A percentile compares a stretch with the other conserved stretches of the same genome.
Conservation (phyloP, 805 yeast genomes). For the Kuraishia floccosa region DNA sequence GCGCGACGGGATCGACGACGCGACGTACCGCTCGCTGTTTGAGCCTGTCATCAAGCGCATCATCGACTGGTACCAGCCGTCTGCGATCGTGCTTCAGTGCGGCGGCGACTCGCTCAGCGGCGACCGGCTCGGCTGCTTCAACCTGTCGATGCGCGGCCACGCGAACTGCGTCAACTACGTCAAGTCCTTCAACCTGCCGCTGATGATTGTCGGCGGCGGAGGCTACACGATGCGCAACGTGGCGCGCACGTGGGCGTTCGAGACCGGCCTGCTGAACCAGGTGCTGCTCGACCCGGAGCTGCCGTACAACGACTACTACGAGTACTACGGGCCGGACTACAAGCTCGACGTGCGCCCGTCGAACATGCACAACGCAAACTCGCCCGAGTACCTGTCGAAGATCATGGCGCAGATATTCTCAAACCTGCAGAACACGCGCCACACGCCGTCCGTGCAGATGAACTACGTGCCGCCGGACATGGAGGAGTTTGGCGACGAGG, state of each 20-base stretch:
- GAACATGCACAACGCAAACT: conserved; percentile 93
- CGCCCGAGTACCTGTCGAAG: conserved; percentile 84
- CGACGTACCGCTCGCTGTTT: conserved; percentile 69
- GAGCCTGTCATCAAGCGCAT: conserved; percentile 78
- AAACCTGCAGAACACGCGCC: conserved; percentile 81
- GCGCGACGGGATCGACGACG: conserved; percentile 91
- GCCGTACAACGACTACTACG: conserved; percentile 94
- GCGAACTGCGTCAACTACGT: conserved; percentile 92
- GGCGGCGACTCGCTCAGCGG: conserved; percentile 98
- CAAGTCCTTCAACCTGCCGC: conserved; percentile 75
- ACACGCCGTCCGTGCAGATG: conserved; percentile 96
- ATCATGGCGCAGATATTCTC: conserved; percentile 65
- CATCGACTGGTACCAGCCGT: conserved; percentile 85
- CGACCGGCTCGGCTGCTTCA: conserved; percentile 92
- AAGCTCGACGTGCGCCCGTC: conserved; percentile 90
- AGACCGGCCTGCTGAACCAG: conserved; percentile 79
- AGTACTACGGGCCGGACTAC: conserved; percentile 95
- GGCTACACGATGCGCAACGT: conserved; percentile 98
- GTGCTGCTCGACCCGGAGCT: conserved; percentile 64
- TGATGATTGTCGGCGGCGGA: conserved; percentile 95
- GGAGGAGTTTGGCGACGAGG: conserved; percentile 81
- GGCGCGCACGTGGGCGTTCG: conserved; percentile 90
- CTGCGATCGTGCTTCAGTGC: conserved; percentile 94
- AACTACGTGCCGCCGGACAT: conserved; percentile 79
- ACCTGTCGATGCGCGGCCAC: conserved; percentile 86